Base-by-base conservation (phyloP, 108 stramenopile species). In the Cylindrotheca fusiformis region DNA sequence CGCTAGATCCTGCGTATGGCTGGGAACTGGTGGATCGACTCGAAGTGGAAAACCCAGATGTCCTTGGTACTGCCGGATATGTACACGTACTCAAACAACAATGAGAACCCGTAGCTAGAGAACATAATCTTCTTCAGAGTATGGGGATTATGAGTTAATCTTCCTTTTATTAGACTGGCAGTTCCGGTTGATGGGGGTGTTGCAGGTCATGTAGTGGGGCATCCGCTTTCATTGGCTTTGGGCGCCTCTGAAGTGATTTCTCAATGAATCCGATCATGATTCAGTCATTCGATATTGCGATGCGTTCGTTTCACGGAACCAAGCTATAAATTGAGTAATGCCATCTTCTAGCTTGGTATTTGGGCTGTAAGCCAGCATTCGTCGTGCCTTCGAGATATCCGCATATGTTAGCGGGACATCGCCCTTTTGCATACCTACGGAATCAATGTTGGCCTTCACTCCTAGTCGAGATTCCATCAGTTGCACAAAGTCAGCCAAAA, bases 341-440 rank as follows among this genome's bases (percentile, higher is more conserved):
- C 94, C 94, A 44, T 91, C 88, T 49, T 81, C 72, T 55, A 95
- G 84, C 22, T 77, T 28, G n/a, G 88, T 86, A 50, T 48, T 58
- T 19, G 90, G 78, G 52, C 80, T 55, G 69, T 92, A 95, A 14
- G 86, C 94, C 47, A 95, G 71, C 36, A 88, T 68, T n/a, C 52
- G 26, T 3, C 48, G 48, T n/a, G 92, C 92, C 83, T 92, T 93
- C 56, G 69, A 50, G 26, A 88, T 78, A 60, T 91, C 80, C 6
- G 90, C 88, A 76, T 86, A 93, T 18, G 92, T 93, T 41, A 75
- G 60, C 0, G 90, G 90, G 1, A 93, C 94, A 56, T 95, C 94
- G 1, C 94, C 94, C 17, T 93, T 90, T 74, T 94, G 96, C 46
- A 87, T 88, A 17, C 91, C 91, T 31, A 89, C 58, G 2, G 74